These are phyloP conservation scores for Pleoardoris graminearum DNA, from an alignment of 2,329 filamentous ascomycete species.

Conservation along the genomic window DNA sequence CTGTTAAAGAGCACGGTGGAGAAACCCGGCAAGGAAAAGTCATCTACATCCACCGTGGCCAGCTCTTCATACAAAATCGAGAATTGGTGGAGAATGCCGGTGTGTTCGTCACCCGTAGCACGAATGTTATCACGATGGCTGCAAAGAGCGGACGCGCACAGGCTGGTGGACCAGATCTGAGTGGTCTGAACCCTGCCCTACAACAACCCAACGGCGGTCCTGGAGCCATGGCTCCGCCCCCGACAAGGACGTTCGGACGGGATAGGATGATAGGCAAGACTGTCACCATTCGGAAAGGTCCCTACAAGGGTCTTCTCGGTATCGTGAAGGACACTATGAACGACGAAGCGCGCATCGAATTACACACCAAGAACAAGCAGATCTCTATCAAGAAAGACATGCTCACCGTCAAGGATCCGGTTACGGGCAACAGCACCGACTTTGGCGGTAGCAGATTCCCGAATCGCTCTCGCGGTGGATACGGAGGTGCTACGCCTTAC, in stretches of 20 bases:
- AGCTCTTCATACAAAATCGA: slow-evolving; percentile 85
- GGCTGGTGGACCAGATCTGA: slow-evolving; percentile 74
- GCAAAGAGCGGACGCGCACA: slow-evolving; percentile 86
- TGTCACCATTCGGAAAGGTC: slow-evolving; percentile 82
- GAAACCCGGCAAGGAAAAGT: slow-evolving; percentile 87
- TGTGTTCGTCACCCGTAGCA: slow-evolving; percentile 84
- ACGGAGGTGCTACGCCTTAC: slow-evolving; percentile 42
- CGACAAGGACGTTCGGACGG: slow-evolving; percentile 73
- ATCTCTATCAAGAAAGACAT: slow-evolving; percentile 81
- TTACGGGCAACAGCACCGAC: slow-evolving; percentile 78
- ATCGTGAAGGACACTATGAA: slow-evolving; percentile 96
- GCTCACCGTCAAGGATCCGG: slow-evolving; percentile 79
- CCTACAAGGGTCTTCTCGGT: slow-evolving; percentile 89
- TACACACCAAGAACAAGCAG: slow-evolving; percentile 93
- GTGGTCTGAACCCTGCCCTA: slow-evolving; percentile 84
- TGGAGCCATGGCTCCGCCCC: slow-evolving; percentile 66
- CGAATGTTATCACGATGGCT: slow-evolving; percentile 86
- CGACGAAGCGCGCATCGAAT: slow-evolving; percentile 80
- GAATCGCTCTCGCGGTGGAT: slow-evolving; percentile 45
- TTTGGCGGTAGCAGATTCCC: slow-evolving; percentile 53
- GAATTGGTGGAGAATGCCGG: slow-evolving; percentile 83
- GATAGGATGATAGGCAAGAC: slow-evolving; percentile 90
- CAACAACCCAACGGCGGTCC: slow-evolving; percentile 56
- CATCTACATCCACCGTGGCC: slow-evolving; percentile 91
- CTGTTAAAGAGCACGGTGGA: slow-evolving; percentile 85